phyloP scores from a whole-genome alignment of 495 filamentous ascomycete species.

The Penicillium goetzii region DNA sequence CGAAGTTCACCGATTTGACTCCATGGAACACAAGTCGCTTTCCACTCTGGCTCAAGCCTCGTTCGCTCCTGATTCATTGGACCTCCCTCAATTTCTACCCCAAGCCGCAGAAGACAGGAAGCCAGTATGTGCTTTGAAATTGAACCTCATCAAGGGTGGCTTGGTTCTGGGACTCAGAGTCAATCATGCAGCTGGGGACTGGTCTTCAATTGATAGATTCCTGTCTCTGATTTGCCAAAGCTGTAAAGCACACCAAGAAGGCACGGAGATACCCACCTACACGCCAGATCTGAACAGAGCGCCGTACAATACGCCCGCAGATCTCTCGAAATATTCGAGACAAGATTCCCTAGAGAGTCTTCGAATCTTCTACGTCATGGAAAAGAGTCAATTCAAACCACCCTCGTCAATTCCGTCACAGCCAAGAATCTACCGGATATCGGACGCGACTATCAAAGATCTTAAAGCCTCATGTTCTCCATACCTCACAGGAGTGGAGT shows the following conservation, averaged over 20 bases:
- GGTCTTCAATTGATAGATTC: conserved; percentile 31
- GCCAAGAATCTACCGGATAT: conserved; percentile 27
- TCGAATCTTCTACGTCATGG: conserved; percentile 22
- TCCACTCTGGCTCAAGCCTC: conserved; percentile 20
- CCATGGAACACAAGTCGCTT: conserved; percentile 21
- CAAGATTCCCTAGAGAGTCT: conserved; percentile 21
- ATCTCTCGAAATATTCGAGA: conserved; percentile 8
- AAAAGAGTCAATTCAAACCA: conserved; percentile 24
- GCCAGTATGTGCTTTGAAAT: conserved; percentile 29
- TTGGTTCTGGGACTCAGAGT: conserved; percentile 26
- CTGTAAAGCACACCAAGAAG: conserved; percentile 24
- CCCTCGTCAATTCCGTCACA: conserved; percentile 11
- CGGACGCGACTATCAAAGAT: conserved; percentile 17
- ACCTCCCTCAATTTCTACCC: conserved; percentile 19
- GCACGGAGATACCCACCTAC: conserved; percentile 20
- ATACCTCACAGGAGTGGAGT: conserved; percentile 22
- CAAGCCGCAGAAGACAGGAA: conserved; percentile 10
- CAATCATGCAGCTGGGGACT: conserved; percentile 34
- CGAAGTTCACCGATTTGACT: conserved; percentile 19
- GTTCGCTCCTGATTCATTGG: conserved; percentile 25
- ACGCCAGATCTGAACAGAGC: conserved; percentile 27
- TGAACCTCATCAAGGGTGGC: conserved; percentile 31
- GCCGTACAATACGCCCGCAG: conserved; percentile 23
- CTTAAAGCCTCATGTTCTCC: conserved; percentile 25
- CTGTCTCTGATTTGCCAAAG: conserved; percentile 32